phyloP scores from a whole-genome alignment of 2,329 filamentous ascomycete genomes.

The Diaporthe sp. region DNA sequence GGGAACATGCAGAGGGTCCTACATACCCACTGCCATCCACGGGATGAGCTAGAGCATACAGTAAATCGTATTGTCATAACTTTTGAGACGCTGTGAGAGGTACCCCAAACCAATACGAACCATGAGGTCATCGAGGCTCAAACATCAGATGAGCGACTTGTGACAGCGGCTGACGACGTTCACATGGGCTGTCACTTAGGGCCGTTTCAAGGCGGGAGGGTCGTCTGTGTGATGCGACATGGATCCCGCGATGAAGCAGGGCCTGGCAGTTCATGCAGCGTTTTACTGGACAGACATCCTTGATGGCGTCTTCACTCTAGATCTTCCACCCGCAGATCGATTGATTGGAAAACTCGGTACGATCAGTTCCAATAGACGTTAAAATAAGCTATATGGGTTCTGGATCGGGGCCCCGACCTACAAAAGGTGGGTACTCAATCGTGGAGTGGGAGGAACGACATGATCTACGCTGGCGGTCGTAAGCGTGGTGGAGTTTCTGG shows the following conservation, averaged over 20 bases:
- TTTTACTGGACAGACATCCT: too few relatives aligned
- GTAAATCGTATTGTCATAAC: slow-evolving; percentile 7
- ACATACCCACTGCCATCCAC: background rate
- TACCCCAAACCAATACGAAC: background rate
- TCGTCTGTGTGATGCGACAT: background rate
- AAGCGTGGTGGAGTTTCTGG: slow-evolving; percentile 17
- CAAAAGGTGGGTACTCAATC: slow-evolving; percentile 22
- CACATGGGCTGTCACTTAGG: background rate
- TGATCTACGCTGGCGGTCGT: slow-evolving; percentile 15
- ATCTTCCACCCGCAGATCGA: background rate
- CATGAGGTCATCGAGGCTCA: slow-evolving; percentile 13
- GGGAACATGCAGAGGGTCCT: background rate
- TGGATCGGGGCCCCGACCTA: background rate
- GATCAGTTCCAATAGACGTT: background rate
- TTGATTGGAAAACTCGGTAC: too few relatives aligned
- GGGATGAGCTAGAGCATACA: slow-evolving; percentile 21
- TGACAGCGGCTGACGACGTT: slow-evolving; percentile 23
- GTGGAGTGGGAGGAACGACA: background rate
- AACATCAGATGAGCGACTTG: slow-evolving; percentile 25
- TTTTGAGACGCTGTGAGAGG: background rate
- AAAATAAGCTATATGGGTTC: slow-evolving; percentile 13
- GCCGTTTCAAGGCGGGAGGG: background rate
- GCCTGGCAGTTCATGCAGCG: background rate
- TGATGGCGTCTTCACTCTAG: too few relatives aligned
- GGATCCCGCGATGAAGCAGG: background rate